Evolutionary conservation across 2,329 filamentous ascomycete genomes (phyloP).

Genomic region (Aureobasidium sp.): DNA sequence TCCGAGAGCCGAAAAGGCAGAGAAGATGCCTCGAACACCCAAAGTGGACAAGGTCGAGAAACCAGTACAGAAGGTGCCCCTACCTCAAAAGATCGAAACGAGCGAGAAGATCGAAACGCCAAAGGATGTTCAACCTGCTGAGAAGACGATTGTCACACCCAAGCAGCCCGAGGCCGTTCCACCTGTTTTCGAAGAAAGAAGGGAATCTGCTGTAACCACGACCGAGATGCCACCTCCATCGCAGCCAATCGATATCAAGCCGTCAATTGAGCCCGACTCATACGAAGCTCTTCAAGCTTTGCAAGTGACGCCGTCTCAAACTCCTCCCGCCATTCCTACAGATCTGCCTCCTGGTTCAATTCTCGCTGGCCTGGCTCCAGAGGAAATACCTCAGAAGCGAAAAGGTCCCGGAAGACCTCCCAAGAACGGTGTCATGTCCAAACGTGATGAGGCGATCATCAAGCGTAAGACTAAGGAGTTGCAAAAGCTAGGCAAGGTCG

Average conservation of each 20-base stretch:
- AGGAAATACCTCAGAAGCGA: slow-evolving; percentile 51
- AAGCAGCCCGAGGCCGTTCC: background rate
- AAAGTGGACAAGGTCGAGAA: slow-evolving; percentile 15
- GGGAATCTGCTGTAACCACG: slow-evolving; percentile 10
- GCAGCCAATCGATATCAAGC: slow-evolving; percentile 15
- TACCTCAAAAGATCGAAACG: slow-evolving; percentile 10
- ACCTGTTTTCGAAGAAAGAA: background rate
- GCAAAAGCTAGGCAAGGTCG: slow-evolving; percentile 26
- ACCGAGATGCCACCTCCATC: slow-evolving; percentile 10
- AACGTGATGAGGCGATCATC: slow-evolving; percentile 49
- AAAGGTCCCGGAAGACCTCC: slow-evolving; percentile 74
- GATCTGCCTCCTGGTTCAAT: slow-evolving; percentile 24
- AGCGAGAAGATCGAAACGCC: slow-evolving; percentile 14
- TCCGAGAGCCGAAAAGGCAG: slow-evolving; percentile 3
- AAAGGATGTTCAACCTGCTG: slow-evolving; percentile 17
- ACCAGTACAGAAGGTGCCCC: slow-evolving; percentile 15
- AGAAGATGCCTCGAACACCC: slow-evolving; percentile 12
- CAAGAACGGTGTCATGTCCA: slow-evolving; percentile 78
- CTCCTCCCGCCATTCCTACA: slow-evolving; percentile 16
- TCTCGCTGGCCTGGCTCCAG: slow-evolving; percentile 26
- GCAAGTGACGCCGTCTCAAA: slow-evolving; percentile 10
- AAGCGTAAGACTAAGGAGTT: slow-evolving; percentile 32
- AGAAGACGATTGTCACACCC: slow-evolving; percentile 6
- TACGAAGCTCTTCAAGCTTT: slow-evolving; percentile 1
- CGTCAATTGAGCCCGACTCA: slow-evolving; percentile 14